These are phyloP conservation scores for Neofusicoccum laricinum DNA, from an alignment of 2,329 filamentous ascomycete genomes.

Conservation along the genomic window DNA sequence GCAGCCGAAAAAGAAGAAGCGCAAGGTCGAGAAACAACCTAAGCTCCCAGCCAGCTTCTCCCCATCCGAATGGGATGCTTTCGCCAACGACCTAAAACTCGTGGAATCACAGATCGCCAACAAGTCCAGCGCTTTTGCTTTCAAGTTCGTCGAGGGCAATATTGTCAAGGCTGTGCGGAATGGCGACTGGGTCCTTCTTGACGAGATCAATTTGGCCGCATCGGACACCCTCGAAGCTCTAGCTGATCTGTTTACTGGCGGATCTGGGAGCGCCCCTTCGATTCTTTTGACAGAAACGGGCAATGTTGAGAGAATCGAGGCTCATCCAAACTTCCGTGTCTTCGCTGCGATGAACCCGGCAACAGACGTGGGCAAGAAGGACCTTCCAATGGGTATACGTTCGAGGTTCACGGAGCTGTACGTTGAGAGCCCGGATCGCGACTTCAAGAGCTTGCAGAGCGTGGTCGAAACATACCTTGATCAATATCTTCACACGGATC, in stretches of 20 bases:
- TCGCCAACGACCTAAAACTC: conserved; percentile 69
- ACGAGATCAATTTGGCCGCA: conserved; percentile 95
- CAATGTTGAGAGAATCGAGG: conserved; percentile 83
- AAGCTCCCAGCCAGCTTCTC: conserved; percentile 42
- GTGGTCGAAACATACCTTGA: conserved; percentile 87
- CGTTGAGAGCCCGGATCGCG: conserved; percentile 83
- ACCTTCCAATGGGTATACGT: conserved; percentile 81
- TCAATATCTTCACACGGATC: conserved; percentile 52
- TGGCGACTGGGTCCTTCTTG: conserved; percentile 93
- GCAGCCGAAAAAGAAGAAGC: conserved; percentile 63
- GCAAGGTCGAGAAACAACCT: conserved; percentile 56
- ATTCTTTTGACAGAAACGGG: conserved; percentile 90
- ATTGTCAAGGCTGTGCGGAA: conserved; percentile 94
- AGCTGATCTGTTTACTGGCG: conserved; percentile 77
- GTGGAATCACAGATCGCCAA: conserved; percentile 77
- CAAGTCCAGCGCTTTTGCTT: conserved; percentile 75
- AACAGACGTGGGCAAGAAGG: conserved; percentile 94
- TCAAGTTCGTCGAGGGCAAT: conserved; percentile 94
- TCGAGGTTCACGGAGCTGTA: conserved; percentile 96
- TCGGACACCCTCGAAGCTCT: conserved; percentile 94
- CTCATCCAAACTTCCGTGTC: conserved; percentile 89
- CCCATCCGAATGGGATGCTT: conserved; percentile 75
- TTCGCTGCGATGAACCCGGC: conserved; percentile 99
- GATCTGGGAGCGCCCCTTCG: conserved; percentile 69
- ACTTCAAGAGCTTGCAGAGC: conserved; percentile 79